phyloP scores from a whole-genome alignment of 148 eudicot genomes.

The Cornus florida region DNA sequence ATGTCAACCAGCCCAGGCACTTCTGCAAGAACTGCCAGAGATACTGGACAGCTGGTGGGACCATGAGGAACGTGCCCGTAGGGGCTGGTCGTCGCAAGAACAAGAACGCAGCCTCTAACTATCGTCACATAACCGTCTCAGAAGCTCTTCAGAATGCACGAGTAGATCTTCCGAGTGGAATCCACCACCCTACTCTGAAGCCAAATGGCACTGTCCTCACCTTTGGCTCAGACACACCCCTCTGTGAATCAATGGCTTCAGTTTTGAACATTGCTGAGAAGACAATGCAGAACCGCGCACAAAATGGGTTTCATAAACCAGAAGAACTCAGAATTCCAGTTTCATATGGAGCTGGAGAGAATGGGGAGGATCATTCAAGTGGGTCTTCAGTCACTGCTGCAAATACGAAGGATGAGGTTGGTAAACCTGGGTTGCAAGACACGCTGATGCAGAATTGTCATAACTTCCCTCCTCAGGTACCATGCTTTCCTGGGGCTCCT shows the following conservation, averaged over 20 bases:
- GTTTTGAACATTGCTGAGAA: constrained; percentile 27
- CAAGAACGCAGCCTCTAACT: constrained; percentile 30
- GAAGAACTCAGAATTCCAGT: constrained; percentile 19
- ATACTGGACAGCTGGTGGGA: constrained; percentile 64
- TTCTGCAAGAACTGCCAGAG: constrained; percentile 58
- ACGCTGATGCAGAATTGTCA: constrained; percentile 15
- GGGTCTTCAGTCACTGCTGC: constrained; percentile 20
- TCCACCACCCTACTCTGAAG: constrained; percentile 24
- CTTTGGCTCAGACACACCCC: constrained; percentile 33
- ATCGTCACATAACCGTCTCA: constrained; percentile 24
- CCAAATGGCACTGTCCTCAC: constrained; percentile 39
- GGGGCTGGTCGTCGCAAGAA: constrained; percentile 59
- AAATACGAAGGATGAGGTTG: constrained; percentile 11
- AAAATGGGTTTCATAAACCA: constrained; percentile 28
- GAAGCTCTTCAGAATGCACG: constrained; percentile 32
- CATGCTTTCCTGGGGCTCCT: constrained; percentile 25
- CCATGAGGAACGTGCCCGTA: constrained; percentile 57
- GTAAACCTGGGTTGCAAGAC: constrained; percentile 14
- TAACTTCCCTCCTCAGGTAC: constrained; percentile 24
- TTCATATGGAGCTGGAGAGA: constrained; percentile 15
- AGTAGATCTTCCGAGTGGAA: constrained; percentile 24
- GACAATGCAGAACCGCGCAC: constrained; percentile 9
- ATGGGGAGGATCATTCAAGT: constrained; percentile 23
- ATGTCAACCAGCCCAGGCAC: constrained; percentile 51
- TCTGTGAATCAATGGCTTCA: constrained; percentile 39